phyloP scores from a whole-genome alignment of 2,329 filamentous ascomycete species.

The Pseudogymnoascus sp. region DNA sequence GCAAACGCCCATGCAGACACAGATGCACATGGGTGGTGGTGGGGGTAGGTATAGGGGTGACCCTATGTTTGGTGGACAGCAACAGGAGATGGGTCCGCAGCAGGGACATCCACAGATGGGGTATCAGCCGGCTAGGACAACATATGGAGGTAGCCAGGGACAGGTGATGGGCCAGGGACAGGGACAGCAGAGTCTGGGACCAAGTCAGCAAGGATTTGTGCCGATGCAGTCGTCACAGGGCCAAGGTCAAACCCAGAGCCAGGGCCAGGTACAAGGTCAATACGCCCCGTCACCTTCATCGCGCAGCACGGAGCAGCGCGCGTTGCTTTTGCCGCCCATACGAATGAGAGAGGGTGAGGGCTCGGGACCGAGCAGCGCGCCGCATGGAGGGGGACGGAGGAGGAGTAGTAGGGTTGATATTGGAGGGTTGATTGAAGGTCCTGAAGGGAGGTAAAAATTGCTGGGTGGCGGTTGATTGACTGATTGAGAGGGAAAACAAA shows the following conservation, averaged over 20 bases:
- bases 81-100: background rate
- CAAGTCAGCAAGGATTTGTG: background rate
- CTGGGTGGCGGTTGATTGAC: background rate
- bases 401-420: conserved; percentile 5
- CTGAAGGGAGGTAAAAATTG: background rate
- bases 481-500: background rate
- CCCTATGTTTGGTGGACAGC: background rate
- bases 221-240: background rate
- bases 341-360: background rate
- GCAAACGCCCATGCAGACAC: background rate
- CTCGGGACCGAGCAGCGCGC: background rate
- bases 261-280: background rate
- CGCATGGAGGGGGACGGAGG: background rate
- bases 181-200: background rate
- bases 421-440: background rate
- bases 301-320: background rate
- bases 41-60: background rate
- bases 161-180: background rate
- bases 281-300: background rate
- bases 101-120: background rate
- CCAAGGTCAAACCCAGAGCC: background rate
- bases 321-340: background rate
- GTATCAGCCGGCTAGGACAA: background rate
- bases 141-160: background rate
- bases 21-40: background rate